Evolutionary conservation across 352 stramenopile species (phyloP).

Genomic region (Elongisporangium prolatum): DNA sequence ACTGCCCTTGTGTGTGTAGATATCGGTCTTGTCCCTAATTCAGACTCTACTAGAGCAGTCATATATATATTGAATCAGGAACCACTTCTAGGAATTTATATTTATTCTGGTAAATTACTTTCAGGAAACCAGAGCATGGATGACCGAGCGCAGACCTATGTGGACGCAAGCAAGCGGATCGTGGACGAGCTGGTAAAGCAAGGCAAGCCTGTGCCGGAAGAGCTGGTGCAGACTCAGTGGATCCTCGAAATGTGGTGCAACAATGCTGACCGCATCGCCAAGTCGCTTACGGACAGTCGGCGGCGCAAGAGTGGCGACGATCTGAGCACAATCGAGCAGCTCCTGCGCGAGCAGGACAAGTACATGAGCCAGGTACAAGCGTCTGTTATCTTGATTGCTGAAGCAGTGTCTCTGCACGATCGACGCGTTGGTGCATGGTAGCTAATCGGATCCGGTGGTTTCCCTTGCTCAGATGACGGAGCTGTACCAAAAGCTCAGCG

Average conservation of each 20-base stretch:
- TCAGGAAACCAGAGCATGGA: neutral
- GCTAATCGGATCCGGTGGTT: neutral
- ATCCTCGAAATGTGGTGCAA: slow-evolving; percentile 61
- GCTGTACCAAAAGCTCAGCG: slow-evolving; percentile 32
- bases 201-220: slow-evolving; percentile 23
- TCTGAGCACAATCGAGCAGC: slow-evolving; percentile 29
- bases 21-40: neutral
- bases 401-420: too few species aligned
- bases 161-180: slow-evolving; percentile 26
- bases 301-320: slow-evolving; percentile 15
- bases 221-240: slow-evolving; percentile 55
- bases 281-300: slow-evolving; percentile 35
- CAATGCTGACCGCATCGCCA: slow-evolving; percentile 68
- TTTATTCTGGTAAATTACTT: slow-evolving; percentile 3
- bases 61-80: neutral
- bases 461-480: slow-evolving; percentile 28
- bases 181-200: slow-evolving; percentile 26
- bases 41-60: neutral
- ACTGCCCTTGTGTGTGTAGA: slow-evolving; percentile 1
- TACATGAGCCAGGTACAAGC: slow-evolving; percentile 29
- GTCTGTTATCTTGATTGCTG: neutral
- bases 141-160: slow-evolving; percentile 11
- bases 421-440: neutral
- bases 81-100: neutral
- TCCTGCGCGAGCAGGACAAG: slow-evolving; percentile 58